phyloP scores from a whole-genome alignment of 495 filamentous ascomycete genomes.

The Entonaema liquescens region DNA sequence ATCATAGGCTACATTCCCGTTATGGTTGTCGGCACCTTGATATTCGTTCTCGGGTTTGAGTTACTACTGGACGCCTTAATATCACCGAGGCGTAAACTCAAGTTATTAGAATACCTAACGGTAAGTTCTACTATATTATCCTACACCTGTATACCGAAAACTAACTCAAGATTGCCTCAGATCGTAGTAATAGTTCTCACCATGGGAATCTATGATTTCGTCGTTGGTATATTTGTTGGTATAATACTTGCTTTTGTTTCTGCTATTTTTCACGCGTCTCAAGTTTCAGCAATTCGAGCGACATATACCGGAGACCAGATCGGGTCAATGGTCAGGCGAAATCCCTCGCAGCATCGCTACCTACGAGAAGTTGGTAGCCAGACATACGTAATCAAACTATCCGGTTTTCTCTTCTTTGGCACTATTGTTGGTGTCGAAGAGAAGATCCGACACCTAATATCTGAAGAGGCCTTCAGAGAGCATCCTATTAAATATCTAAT shows the following conservation, averaged over 20 bases:
- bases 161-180: slow-evolving; percentile 51
- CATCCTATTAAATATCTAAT: slow-evolving; percentile 88
- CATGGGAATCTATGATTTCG: slow-evolving; percentile 97
- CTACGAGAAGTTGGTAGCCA: slow-evolving; percentile 85
- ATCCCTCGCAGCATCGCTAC: slow-evolving; percentile 87
- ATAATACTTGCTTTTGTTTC: slow-evolving; percentile 91
- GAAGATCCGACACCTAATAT: slow-evolving; percentile 79
- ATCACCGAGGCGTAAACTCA: slow-evolving; percentile 86
- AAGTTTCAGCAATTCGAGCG: slow-evolving; percentile 84
- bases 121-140: slow-evolving; percentile 48
- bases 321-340: slow-evolving; percentile 89
- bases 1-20: slow-evolving; percentile 95
- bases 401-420: slow-evolving; percentile 94
- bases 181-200: slow-evolving; percentile 91
- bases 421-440: slow-evolving; percentile 95
- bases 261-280: slow-evolving; percentile 89
- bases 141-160: slow-evolving; percentile 6
- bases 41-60: slow-evolving; percentile 93
- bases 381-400: slow-evolving; percentile 87
- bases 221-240: slow-evolving; percentile 88
- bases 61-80: slow-evolving; percentile 86
- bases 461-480: slow-evolving; percentile 77
- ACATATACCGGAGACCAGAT: slow-evolving; percentile 87
- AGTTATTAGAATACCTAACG: slow-evolving; percentile 86
- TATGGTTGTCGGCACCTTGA: slow-evolving; percentile 94